Evolutionary conservation across 495 filamentous ascomycete species (phyloP).

Genomic region (Daldinia grandis): DNA sequence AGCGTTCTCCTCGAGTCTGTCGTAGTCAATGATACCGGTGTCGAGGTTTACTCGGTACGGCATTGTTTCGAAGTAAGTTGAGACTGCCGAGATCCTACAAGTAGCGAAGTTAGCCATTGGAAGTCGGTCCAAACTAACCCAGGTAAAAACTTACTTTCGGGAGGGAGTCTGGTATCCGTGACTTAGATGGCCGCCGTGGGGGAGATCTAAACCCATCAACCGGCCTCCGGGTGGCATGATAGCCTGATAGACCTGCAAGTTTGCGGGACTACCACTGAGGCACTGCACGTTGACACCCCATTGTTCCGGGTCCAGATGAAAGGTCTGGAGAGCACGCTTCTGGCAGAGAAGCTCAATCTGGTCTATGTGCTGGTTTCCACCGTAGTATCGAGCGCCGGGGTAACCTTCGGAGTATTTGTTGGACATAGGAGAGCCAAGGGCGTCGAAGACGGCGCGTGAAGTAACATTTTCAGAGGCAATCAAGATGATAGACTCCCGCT

Average conservation of each 20-base stretch:
- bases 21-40: slow-evolving; percentile 98
- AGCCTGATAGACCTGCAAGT: slow-evolving; percentile 98
- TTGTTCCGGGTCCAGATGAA: slow-evolving; percentile 82
- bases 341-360: slow-evolving; percentile 96
- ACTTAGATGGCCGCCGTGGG: slow-evolving; percentile 96
- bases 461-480: slow-evolving; percentile 96
- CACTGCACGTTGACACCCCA: slow-evolving; percentile 99
- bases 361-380: slow-evolving; percentile 99
- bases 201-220: slow-evolving; percentile 96
- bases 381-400: slow-evolving; percentile 98
- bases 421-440: slow-evolving; percentile 88
- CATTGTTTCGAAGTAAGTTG: slow-evolving; percentile 95
- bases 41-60: slow-evolving; percentile 89
- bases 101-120: slow-evolving; percentile 27
- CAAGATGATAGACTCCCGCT: slow-evolving; percentile 97
- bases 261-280: slow-evolving; percentile 90
- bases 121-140: slow-evolving; percentile 7
- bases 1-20: slow-evolving; percentile 88
- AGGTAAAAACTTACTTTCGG: slow-evolving; percentile 73
- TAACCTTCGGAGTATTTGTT: slow-evolving; percentile 99
- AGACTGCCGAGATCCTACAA: slow-evolving; percentile 84
- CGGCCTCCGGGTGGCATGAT: slow-evolving; percentile 97
- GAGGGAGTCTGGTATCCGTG: slow-evolving; percentile 97
- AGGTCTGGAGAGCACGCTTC: slow-evolving; percentile 90
- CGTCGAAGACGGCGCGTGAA: slow-evolving; percentile 87